A percentile compares a stretch with the other conserved stretches of the same genome.
Conservation (phyloP, 805 yeast genomes). For the Yarrowia sp. region DNA sequence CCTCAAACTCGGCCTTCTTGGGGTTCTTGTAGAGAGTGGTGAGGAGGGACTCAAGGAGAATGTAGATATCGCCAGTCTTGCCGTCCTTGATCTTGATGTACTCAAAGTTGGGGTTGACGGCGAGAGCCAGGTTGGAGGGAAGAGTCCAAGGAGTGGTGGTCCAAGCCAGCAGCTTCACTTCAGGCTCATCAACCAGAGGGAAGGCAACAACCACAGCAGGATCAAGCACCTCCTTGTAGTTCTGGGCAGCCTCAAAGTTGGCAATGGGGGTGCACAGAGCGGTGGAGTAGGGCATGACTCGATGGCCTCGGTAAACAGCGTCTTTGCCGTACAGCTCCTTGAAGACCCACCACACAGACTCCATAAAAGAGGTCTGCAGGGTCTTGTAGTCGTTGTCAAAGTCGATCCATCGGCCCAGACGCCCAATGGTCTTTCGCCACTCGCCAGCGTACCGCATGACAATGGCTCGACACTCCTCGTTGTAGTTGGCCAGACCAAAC, state of each 20-base stretch:
- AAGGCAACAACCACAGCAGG: conserved; percentile 95
- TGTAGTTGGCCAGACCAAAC: conserved; percentile 91
- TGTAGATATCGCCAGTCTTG: conserved; percentile 74
- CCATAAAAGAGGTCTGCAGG: conserved; percentile 93
- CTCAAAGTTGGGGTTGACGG: conserved; percentile 88
- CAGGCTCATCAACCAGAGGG: conserved; percentile 74
- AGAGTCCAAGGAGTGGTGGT: conserved; percentile 99
- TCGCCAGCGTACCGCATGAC: conserved; percentile 96
- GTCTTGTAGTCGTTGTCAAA: conserved; percentile 98
- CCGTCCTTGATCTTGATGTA: conserved; percentile 92
- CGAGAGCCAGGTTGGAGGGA: conserved; percentile 88
- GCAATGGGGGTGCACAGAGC: conserved; percentile 95
- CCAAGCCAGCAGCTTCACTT: conserved; percentile 91
- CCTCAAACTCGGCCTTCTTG: conserved; percentile 76
- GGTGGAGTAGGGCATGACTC: conserved; percentile 99
- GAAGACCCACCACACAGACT: conserved; percentile 99
- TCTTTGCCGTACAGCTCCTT: conserved; percentile 80
- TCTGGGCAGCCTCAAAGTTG: conserved; percentile 97
- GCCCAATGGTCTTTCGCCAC: conserved; percentile 90
- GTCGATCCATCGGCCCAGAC: conserved; percentile 99
- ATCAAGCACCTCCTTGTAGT: conserved; percentile 94
- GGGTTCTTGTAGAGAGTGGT: conserved; percentile 92
- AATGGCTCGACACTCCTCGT: conserved; percentile 90
- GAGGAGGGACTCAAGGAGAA: conserved; percentile 78
- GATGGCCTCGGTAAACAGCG: conserved; percentile 88